These are phyloP conservation scores for Hyaloperonospora brassicae DNA, from an alignment of 352 stramenopile genomes.

Conservation along the genomic window DNA sequence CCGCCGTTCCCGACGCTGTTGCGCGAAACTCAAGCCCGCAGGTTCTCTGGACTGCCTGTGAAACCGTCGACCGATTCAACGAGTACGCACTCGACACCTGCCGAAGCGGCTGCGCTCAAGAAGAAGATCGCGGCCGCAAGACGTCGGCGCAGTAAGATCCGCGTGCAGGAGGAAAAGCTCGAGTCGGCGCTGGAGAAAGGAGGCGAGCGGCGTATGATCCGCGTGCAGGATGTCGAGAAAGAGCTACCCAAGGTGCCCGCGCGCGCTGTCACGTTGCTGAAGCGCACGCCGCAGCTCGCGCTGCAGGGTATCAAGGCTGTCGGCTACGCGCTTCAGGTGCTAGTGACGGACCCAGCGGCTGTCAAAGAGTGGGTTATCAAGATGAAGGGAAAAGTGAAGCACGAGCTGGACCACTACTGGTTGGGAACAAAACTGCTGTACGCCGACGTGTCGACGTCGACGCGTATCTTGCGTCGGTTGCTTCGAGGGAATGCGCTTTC, in stretches of 20 bases:
- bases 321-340: constrained; percentile 46
- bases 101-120: constrained; percentile 52
- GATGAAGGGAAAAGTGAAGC: constrained; percentile 77
- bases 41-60: constrained; percentile 42
- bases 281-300: constrained; percentile 58
- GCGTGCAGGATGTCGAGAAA: constrained; percentile 70
- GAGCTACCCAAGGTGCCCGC: constrained; percentile 68
- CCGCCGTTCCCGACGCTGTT: constrained; percentile 20
- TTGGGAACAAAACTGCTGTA: constrained; percentile 95
- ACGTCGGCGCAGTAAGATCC: constrained; percentile 70
- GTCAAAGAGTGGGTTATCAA: constrained; percentile 55
- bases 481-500: constrained; percentile 91
- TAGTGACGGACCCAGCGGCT: constrained; percentile 51
- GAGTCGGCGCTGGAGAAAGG: constrained; percentile 72
- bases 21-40: constrained; percentile 22
- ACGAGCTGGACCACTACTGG: constrained; percentile 95
- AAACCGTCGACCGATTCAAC: constrained; percentile 13
- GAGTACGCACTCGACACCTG: constrained; percentile 11
- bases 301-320: constrained; percentile 46
- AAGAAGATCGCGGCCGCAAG: constrained; percentile 71
- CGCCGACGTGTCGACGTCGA: constrained; percentile 92
- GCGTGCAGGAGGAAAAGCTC: constrained; percentile 71
- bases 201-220: constrained; percentile 68
- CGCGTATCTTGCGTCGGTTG: constrained; percentile 87
- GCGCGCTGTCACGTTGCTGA: constrained; percentile 56